Evolutionary conservation across 805 yeast genomes (phyloP).

Genomic region (Nakazawaea ishiwadae): DNA sequence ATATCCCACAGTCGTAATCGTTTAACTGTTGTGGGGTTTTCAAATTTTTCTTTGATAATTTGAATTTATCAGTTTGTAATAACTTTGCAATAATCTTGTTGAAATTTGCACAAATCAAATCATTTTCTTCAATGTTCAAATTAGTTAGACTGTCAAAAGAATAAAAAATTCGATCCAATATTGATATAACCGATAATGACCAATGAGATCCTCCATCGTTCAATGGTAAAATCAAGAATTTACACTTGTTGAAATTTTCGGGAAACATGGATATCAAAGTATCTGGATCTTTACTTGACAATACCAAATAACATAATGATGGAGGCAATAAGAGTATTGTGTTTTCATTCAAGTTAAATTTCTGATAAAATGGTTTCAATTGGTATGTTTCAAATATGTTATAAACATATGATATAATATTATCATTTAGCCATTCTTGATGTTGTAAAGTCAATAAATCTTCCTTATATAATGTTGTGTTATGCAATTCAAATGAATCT

Average conservation of each 20-base stretch:
- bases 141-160: conserved; percentile 57
- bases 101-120: conserved; percentile 2
- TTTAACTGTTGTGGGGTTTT: conserved; percentile 56
- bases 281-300: conserved; percentile 15
- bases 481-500: conserved; percentile 45
- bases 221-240: conserved; percentile 60
- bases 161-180: conserved; percentile 41
- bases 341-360: conserved; percentile 18
- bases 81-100: not conserved
- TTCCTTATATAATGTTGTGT: conserved; percentile 51
- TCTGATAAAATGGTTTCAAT: conserved; percentile 18
- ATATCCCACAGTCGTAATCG: conserved; percentile 64
- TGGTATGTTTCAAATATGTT: conserved; percentile 29
- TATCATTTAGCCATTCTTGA: conserved; percentile 74
- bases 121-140: conserved; percentile 31
- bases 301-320: conserved; percentile 57
- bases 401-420: conserved; percentile 57
- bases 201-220: conserved; percentile 78
- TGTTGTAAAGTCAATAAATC: conserved; percentile 56
- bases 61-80: not conserved
- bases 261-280: conserved; percentile 22
- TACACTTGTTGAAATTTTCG: conserved; percentile 21
- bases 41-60: conserved; percentile 16
- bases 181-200: conserved; percentile 56
- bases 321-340: conserved; percentile 48